Evolutionary conservation across 1,284 basidiomycete genomes (phyloP).

Genomic region (Cystobasidium slooffiae): DNA sequence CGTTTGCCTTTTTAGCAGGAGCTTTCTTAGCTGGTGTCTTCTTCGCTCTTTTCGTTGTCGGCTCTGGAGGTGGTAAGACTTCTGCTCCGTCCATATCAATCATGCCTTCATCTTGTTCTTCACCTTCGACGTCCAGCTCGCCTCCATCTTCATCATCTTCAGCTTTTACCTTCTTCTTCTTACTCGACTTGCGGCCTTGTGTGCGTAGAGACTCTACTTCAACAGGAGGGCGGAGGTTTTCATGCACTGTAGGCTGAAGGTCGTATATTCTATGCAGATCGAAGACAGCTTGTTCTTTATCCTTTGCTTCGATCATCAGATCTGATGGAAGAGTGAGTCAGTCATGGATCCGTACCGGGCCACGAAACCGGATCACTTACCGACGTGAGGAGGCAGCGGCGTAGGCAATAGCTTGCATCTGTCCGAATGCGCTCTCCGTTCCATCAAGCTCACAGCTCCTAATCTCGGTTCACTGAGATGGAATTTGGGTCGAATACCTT

Average conservation of each 20-base stretch:
- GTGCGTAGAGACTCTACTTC: slow-evolving; percentile 59
- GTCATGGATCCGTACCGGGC: slow-evolving; percentile 60
- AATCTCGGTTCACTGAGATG: slow-evolving; percentile 81
- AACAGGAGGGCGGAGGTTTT: slow-evolving; percentile 58
- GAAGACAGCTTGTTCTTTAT: slow-evolving; percentile 90
- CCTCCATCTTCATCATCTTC: slow-evolving; percentile 51
- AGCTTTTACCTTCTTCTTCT: slow-evolving; percentile 55
- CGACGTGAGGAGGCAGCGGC: slow-evolving; percentile 58
- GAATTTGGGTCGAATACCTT: slow-evolving; percentile 80
- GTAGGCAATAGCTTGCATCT: slow-evolving; percentile 70
- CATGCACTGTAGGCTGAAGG: slow-evolving; percentile 67
- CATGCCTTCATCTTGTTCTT: slow-evolving; percentile 49
- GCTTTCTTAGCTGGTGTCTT: slow-evolving; percentile 49
- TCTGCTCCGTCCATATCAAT: slow-evolving; percentile 53
- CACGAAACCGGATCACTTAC: slow-evolving; percentile 43
- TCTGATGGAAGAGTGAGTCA: slow-evolving; percentile 66
- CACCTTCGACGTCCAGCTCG: slow-evolving; percentile 50
- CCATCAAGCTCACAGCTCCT: slow-evolving; percentile 76
- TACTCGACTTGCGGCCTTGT: slow-evolving; percentile 55
- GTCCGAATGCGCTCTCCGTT: slow-evolving; percentile 81
- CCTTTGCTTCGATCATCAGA: slow-evolving; percentile 91
- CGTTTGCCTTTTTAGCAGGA: slow-evolving; percentile 5
- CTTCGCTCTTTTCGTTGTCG: slow-evolving; percentile 52
- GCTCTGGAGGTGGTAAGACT: slow-evolving; percentile 52
- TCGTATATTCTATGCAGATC: slow-evolving; percentile 79